Conservation (phyloP, 768 basidiomycete genomes). For the Hirschioporus abietinus region DNA sequence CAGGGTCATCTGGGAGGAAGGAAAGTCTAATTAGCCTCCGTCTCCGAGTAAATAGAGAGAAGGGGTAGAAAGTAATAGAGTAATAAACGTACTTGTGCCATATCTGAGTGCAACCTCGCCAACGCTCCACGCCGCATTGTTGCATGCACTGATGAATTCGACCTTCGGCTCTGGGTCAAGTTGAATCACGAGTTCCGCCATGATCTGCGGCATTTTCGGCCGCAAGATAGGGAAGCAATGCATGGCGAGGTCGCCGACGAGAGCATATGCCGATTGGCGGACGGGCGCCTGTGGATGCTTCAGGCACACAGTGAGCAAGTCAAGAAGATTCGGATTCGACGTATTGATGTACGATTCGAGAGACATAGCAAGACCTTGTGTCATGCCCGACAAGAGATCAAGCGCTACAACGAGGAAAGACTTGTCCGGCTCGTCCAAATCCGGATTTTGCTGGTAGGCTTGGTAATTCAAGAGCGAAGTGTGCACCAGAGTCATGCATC, state of each 20-base stretch:
- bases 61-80: too few species aligned
- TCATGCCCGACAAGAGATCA: slow-evolving; percentile 93
- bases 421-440: slow-evolving; percentile 92
- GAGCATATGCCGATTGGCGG: slow-evolving; percentile 94
- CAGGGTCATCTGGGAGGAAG: slow-evolving; percentile 53
- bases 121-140: slow-evolving; percentile 99
- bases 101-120: slow-evolving; percentile 95
- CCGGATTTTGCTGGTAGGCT: slow-evolving; percentile 80
- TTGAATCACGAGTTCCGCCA: slow-evolving; percentile 84
- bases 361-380: slow-evolving; percentile 82
- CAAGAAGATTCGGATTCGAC: slow-evolving; percentile 72
- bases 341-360: slow-evolving; percentile 68
- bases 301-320: slow-evolving; percentile 80
- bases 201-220: slow-evolving; percentile 81
- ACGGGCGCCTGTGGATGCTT: slow-evolving; percentile 96
- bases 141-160: slow-evolving; percentile 94
- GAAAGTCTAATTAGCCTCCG: slow-evolving; percentile 8
- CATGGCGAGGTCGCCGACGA: slow-evolving; percentile 97
- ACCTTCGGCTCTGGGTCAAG: slow-evolving; percentile 90
- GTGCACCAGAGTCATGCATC: slow-evolving; percentile 85
- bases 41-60: neutral
- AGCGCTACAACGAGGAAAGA: slow-evolving; percentile 97
- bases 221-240: slow-evolving; percentile 85
- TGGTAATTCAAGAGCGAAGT: slow-evolving; percentile 80
- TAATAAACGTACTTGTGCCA: slow-evolving; percentile 54